Base-by-base conservation (phyloP, 2,329 filamentous ascomycete genomes). In the Mollisia scopiformis region DNA sequence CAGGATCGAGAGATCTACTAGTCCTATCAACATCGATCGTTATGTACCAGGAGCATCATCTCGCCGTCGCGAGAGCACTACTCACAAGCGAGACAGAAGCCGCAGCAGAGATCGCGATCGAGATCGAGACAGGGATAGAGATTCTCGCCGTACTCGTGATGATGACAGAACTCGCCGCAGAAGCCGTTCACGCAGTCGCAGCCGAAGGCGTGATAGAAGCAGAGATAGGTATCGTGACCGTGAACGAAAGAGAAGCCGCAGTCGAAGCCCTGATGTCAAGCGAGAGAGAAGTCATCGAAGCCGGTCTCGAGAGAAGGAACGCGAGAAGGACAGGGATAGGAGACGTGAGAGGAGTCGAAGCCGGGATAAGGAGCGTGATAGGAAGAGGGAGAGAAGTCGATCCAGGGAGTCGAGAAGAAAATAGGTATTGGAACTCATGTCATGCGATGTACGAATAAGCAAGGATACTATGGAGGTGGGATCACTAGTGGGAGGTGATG, bases 1-100 rank as follows among this genome's bases (percentile, higher is more conserved):
- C 46, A 62, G 70, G 13, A 67, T 69, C 16, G 70, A 72, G 39
- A 69, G 72, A 57, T 72, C 69, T 33, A 71, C 70, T 6, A 73
- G 72, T 59, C 72, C 72, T 14, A 37, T 66, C 19, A 70, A 72
- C 30, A 73, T 74, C 37, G 72, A 74, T 55, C 71, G 72, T 11
- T 74, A 74, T 62, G 70, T 73, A 10, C 72, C 72, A 41, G 68
- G 67, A 28, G 64, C 65, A 23, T 61, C 58, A 19, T 64, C 59
- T 19, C 61, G 62, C 39, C 64, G 71, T 33, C 67, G 69, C 11
- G 66, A 65, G 14, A 71, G 68, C 55, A 65, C 58, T 37, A 41
- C 58, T 23, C 60, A 63, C 6, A 71, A 70, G 56, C 63, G 68
- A 16, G 67, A 68, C 21, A 61, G 68, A 54, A 73, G 66, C 30